Base-by-base conservation (phyloP, 2,329 filamentous ascomycete genomes). In the Fusarium nisikadoi region DNA sequence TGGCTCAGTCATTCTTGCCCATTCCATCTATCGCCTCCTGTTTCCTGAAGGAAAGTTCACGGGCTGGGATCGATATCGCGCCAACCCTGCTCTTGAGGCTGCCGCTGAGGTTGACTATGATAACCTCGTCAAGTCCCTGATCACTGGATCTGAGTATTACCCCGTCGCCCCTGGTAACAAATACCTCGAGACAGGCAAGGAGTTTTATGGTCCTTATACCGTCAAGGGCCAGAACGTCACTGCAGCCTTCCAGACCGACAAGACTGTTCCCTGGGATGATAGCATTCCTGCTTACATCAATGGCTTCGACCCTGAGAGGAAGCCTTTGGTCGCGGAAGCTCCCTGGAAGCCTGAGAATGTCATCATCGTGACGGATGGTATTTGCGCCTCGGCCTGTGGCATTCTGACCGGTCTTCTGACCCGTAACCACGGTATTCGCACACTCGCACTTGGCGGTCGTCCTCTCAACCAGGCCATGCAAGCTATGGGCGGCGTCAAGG, bases 401-500 rank as follows among this genome's bases (percentile, higher is more conserved):
- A 74, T 77, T 41, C 19, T 77, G 23, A 76, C 83, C 10, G 75
- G 73, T 9, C 68, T 77, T 38, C 61, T 77, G 11, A 76, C 72
- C 13, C 75, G 87, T 85, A 62, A 84, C 23, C 52, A 77, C 39
- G 64, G 61, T 5, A 61, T 77, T 36, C 75, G 75, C 19, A 77
- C 75, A 2, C 58, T 92, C 31, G 85, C 85, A 4, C 83, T 91
- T n/a, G 91, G 91, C 14, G 91, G 91, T 4, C 86, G 88, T 2
- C 87, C 90, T 1, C 80, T 81, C 16, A 74, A 83, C 1, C 81
- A 81, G 0, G 85, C 86, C 2, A 92, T 91, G 82, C 89, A 92
- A 81, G 86, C 84, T 8, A 83, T 91, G 23, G 90, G 90, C n/a
- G 91, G 90, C n/a, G 86, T 89, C 52, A 90, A 91, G 74, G 91